Evolutionary conservation across 2,329 filamentous ascomycete genomes (phyloP), one percentile per base, ranked within the genome.

Genomic region (Amauroascus verrucosus): DNA sequence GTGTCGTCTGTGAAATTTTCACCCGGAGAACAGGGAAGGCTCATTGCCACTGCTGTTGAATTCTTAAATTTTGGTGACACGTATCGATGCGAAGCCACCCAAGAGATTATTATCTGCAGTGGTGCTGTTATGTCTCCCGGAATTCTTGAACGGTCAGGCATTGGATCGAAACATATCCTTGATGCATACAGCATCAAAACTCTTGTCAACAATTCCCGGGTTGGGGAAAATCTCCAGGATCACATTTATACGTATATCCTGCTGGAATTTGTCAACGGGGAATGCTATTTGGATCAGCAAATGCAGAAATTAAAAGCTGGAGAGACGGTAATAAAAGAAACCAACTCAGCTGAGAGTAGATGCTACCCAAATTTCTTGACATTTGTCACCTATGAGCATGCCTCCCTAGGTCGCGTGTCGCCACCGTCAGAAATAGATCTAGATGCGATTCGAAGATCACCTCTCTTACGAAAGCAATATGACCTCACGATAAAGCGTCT

Each of bases 91-190:
- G 60, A 58, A 13, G 68, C 61, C 58, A 62, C 59, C 20, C 62
- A 64, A 48, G 81, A 84, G 59, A 72, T 84, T 7, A 74, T 85
- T 38, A 64, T 86, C 2, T 76, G 76, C 4, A 79, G 79, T 0
- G 82, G 82, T 0, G 76, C 73, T 28, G 68, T 78, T 37, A 75
- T 76, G 61, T 81, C 77, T 8, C 82, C 75, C 4, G 79, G 77
- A 64, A 68, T 81, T 14, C 73, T 78, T 18, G 81, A 84, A 58
- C 67, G 83, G 1, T 83, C 79, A 0, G 81, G 82, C 0, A 73
- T 85, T 33, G 82, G 82, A 2, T 68, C 72, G 45, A 65, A 68
- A 4, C 61, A 68, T 0, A 60, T 77, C 7, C 66, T 79, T 5
- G 58, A 67, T 8, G 61, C 63, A 1, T 70, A 69, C 2, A 70